Base-by-base conservation (phyloP, 2,329 filamentous ascomycete species). In the Leptoxyphium fumago region DNA sequence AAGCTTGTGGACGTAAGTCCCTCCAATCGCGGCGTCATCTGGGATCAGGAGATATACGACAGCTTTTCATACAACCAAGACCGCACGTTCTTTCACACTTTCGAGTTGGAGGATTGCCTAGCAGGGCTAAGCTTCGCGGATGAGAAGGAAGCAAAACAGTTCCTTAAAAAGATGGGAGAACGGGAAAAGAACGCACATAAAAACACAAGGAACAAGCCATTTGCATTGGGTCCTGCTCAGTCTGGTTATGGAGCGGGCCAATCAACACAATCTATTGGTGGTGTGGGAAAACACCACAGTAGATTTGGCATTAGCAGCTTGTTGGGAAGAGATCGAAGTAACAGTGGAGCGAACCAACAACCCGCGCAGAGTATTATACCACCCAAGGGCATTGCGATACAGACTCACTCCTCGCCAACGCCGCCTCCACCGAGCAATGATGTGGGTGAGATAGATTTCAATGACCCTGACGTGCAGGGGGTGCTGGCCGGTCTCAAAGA, bases 21-120 rank as follows among this genome's bases (percentile, higher is more conserved):
- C 45, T 71, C 81, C 42, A 80, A 78, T 59, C 77, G 82, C 60
- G 88, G 89, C 46, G 87, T 95, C 42, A 82, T 95, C 57, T 95
- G 86, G 86, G 88, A 94, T 58, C 89, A 96, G 67, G 91, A 98
- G 66, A 86, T 98, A 56, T 98, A 94, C 67, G 89, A 98, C 55
- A 80, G 79, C 42, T 96, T 94, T 73, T 72, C 74, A 50, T 98
- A 96, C 71, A 94, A 95, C 66, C 89, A 95, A 60, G 91, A 98
- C 62, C 81, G 91, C 48, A 89, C 85, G 47, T 98, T 95, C 67
- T 98, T 98, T 67, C 88, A 96, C 65, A 87, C 85, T 5, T 98
- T 98, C 61, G 91, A 98, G 67, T 75, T 94, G 45, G 88, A 96
- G 64, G 80, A 93, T 50, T 96, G 87, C 57, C 69, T 93, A 48